phyloP scores from a whole-genome alignment of 345 rosid genomes.

The Pseudoturritis turrita region DNA sequence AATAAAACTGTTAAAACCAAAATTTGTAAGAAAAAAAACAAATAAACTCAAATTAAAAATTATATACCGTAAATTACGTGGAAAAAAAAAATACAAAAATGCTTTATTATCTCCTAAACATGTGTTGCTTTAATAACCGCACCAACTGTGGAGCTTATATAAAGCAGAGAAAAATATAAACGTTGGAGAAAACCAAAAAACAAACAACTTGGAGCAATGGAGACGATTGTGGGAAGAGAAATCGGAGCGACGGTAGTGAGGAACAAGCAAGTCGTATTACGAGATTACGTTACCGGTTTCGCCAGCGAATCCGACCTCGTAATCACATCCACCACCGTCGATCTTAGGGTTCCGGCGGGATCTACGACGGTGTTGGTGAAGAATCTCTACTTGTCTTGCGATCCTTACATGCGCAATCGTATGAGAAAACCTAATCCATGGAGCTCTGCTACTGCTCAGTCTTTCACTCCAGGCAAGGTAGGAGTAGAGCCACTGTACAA shows the following conservation, averaged over 20 bases:
- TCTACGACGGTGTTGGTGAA: slow-evolving; percentile 42
- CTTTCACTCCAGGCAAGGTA: slow-evolving; percentile 35
- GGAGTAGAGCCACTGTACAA: not conserved
- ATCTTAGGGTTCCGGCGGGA: slow-evolving; percentile 22
- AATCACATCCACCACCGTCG: slow-evolving; percentile 27
- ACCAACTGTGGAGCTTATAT: not conserved
- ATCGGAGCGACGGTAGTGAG: slow-evolving; percentile 23
- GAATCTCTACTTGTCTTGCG: slow-evolving; percentile 62
- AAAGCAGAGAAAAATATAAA: not conserved
- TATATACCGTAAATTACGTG: too few relatives aligned
- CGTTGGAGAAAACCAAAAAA: not conserved
- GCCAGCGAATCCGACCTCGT: slow-evolving; percentile 46
- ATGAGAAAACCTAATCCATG: slow-evolving; percentile 31
- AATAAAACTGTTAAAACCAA: not conserved
- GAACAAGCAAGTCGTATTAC: slow-evolving; percentile 53
- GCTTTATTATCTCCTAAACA: not conserved
- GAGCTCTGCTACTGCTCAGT: slow-evolving; percentile 4
- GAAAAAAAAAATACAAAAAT: not conserved
- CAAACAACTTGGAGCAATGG: not conserved
- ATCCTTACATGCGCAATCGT: slow-evolving; percentile 49
- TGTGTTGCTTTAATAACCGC: not conserved
- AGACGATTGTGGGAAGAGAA: not conserved
- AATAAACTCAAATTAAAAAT: too few relatives aligned
- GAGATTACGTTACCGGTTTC: slow-evolving; percentile 37
- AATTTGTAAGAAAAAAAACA: not conserved